phyloP scores from a whole-genome alignment of 1,284 basidiomycete genomes.

The Trametes hirsuta region DNA sequence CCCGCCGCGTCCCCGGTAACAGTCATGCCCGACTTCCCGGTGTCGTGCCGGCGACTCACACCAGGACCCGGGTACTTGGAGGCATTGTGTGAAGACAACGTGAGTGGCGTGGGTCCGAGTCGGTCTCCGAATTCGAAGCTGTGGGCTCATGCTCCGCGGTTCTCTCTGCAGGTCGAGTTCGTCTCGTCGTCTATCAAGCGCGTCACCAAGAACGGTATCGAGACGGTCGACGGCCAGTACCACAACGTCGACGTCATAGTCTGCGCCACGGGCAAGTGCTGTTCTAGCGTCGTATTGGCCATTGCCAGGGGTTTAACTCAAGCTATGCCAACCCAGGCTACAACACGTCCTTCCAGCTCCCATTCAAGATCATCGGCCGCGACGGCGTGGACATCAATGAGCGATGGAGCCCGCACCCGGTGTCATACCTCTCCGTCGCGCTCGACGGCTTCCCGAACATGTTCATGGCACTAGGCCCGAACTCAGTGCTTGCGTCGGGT shows the following conservation, averaged over 20 bases:
- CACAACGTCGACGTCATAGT: constrained; percentile 59
- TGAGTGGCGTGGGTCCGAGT: constrained; percentile 29
- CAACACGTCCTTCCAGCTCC: constrained; percentile 53
- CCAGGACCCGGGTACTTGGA: constrained; percentile 71
- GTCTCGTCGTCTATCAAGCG: constrained; percentile 51
- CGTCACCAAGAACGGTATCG: constrained; percentile 57
- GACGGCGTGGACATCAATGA: constrained; percentile 50
- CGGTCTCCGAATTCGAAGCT: no score
- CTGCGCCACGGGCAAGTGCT: constrained; percentile 32
- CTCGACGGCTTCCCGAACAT: constrained; percentile 68
- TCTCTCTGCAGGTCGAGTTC: constrained; percentile 53
- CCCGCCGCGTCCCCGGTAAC: neutral
- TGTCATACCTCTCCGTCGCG: constrained; percentile 56
- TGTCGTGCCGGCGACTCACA: constrained; percentile 61
- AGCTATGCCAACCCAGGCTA: constrained; percentile 40
- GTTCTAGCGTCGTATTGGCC: neutral
- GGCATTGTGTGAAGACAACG: constrained; percentile 62
- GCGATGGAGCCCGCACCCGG: constrained; percentile 55
- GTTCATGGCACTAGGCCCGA: constrained; percentile 61
- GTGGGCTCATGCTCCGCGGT: neutral
- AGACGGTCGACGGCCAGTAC: constrained; percentile 54
- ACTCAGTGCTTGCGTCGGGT: constrained; percentile 54
- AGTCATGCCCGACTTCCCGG: constrained; percentile 64
- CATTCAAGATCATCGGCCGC: constrained; percentile 57
- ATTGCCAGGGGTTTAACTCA: no score